phyloP scores from a whole-genome alignment of 305 asterid species.

The Withania somnifera region DNA sequence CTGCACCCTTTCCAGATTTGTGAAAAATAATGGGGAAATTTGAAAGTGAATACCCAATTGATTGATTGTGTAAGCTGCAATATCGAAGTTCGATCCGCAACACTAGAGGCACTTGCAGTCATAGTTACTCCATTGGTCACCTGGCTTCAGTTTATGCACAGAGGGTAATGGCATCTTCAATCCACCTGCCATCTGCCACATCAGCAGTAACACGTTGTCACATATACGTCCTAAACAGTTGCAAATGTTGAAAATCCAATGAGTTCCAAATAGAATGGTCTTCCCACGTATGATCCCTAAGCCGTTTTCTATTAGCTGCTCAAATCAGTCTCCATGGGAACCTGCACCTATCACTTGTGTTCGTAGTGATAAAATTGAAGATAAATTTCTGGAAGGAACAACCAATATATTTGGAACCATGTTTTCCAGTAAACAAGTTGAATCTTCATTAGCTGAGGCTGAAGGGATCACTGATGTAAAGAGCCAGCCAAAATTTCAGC shows the following conservation, averaged over 20 bases:
- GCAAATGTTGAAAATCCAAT: conserved; percentile 23
- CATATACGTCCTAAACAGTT: conserved; percentile 17
- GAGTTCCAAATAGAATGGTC: conserved; percentile 9
- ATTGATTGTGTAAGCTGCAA: too few relatives aligned
- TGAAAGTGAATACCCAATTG: too few relatives aligned
- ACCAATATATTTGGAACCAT: conserved; percentile 50
- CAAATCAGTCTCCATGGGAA: conserved; percentile 58
- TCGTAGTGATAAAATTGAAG: conserved; percentile 22
- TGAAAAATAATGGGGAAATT: too few relatives aligned
- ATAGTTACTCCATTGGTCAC: neutral
- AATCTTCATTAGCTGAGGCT: conserved; percentile 25
- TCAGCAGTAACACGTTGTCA: conserved; percentile 20
- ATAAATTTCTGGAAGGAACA: conserved; percentile 25
- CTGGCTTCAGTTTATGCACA: conserved; percentile 16
- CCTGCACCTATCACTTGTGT: conserved; percentile 59
- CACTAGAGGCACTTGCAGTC: conserved; percentile 15
- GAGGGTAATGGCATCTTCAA: conserved; percentile 33
- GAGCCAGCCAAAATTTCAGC: conserved; percentile 13
- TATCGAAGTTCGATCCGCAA: too few relatives aligned
- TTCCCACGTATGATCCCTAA: conserved; percentile 1
- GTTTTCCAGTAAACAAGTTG: conserved; percentile 24
- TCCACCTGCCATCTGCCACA: conserved; percentile 28
- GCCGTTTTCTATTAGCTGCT: conserved; percentile 19
- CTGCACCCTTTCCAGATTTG: too few relatives aligned
- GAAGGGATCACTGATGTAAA: conserved; percentile 17